Evolutionary conservation across 192 early-diverging fungal genomes (phyloP), one percentile per base, ranked within the genome.

Genomic region (Coemansia sp.): DNA sequence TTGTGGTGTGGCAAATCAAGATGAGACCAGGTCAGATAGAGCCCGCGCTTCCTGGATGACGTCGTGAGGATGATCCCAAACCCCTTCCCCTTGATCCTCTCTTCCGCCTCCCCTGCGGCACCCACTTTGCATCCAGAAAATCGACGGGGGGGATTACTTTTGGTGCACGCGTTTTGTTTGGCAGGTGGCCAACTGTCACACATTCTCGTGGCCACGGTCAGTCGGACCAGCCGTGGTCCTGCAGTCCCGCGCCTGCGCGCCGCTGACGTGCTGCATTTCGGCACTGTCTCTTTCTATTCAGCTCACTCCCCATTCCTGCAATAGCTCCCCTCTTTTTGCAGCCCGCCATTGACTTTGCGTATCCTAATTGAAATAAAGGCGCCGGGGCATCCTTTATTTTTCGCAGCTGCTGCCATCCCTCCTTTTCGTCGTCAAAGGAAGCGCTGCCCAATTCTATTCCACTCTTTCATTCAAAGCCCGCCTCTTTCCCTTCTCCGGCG

Each of bases 271-370:
- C n/a, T n/a, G n/a, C n/a, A n/a, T n/a, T n/a, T n/a, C n/a, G n/a
- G n/a, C n/a, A n/a, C n/a, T n/a, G n/a, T n/a, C n/a, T n/a, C n/a
- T n/a, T n/a, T 40, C n/a, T 9, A 40, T 40, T 40, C 38, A 5
- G 11, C 33, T 11, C 33, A 5, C 40, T 19, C 48, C 48, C 48
- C 12, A 23, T 50, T 50, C 16, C 24, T 25, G 27, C 27, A 11
- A 19, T 4, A 12, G 24, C 48, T 50, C 48, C 48, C 48, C 14
- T 12, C 28, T 48, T 48, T 50, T 50, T n/a, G 18, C 14, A 25
- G 48, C 25, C 24, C 11, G 48, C 48, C 48, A 50, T 50, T 50
- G 48, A 50, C 48, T 50, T 50, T 50, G 48, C 14, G 48, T 50
- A 28, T 28, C 48, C 48, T 50, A n/a, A 27, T 28, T 50, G 28